Conservation (phyloP, 2,329 filamentous ascomycete species). For the Emergomyces pasteurianus region DNA sequence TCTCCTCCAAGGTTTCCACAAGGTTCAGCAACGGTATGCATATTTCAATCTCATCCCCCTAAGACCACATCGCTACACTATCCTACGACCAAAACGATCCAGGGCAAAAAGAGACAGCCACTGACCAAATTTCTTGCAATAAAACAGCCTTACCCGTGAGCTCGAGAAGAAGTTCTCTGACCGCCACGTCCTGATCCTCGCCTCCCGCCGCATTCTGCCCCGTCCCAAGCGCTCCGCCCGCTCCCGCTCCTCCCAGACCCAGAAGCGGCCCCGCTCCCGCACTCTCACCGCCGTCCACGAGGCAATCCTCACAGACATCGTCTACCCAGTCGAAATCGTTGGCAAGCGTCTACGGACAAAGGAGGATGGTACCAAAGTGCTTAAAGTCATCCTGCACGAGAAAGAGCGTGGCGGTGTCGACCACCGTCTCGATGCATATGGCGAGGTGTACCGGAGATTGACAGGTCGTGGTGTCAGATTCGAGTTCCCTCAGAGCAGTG, state of each 20-base stretch:
- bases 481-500: conserved; percentile 85
- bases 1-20: conserved; percentile 97
- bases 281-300: conserved; percentile 99
- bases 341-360: conserved; percentile 98
- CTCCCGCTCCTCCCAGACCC: conserved; percentile 89
- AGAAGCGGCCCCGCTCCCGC: conserved; percentile 97
- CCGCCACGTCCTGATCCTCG: conserved; percentile 98
- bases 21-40: conserved; percentile 96
- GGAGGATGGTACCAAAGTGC: conserved; percentile 95
- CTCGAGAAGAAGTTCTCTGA: conserved; percentile 99
- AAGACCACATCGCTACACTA: not conserved
- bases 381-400: conserved; percentile 99
- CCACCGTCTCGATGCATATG: conserved; percentile 99
- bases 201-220: conserved; percentile 95
- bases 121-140: not conserved
- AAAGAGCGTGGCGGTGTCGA: conserved; percentile 99
- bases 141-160: conserved; percentile 83
- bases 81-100: not conserved
- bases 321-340: conserved; percentile 99
- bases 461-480: conserved; percentile 95
- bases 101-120: not conserved
- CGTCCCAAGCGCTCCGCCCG: conserved; percentile 97
- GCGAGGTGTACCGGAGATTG: conserved; percentile 96
- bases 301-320: conserved; percentile 92
- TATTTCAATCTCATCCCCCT: not conserved